Evolutionary conservation across 116 monocot genomes (phyloP), one percentile per base, ranked within the genome.

Genomic region (Dioscorea cayenensis): DNA sequence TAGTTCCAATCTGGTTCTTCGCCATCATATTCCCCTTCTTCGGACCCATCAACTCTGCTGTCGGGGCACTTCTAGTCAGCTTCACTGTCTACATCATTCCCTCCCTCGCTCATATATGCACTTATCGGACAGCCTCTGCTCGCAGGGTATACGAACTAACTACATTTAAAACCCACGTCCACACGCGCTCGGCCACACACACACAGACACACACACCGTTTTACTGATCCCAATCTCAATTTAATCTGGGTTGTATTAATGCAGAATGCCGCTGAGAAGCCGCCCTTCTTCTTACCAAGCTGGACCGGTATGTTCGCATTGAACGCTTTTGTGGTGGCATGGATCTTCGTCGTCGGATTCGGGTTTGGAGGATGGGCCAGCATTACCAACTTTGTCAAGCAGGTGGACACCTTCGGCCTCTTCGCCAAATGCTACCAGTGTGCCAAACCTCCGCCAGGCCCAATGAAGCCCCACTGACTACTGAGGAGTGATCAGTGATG

Each of bases 31-130:
- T 88, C 79, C 88, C 88, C 22, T 88, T 88, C 88, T 88, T 88
- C 49, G 88, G 88, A 0, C 88, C 88, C 58, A 88, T 88, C 84
- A 88, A 88, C 77, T 88, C 88, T 28, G 74, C 86, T 18, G 86
- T 86, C 19, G 86, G 86, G 18, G 83, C 91, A 13, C 75, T 91
- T 35, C 85, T 91, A 22, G 91, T 91, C 60, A 87, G 81, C 76
- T 91, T 91, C 81, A 91, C 91, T 20, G 91, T 91, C 49, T 91
- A 91, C 78, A 78, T 91, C 79, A 85, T 91, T 73, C 91, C 91
- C 60, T 64, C 87, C 37, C 25, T 77, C 36, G 87, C 91, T 0
- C 91, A 91, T 75, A 91, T 91, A 81, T 77, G 85, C 77, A 91
- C 91, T 51, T 91, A 87, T 66, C 73, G 91, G 51, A 74, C 67